Conservation (phyloP, 129 eudicot species). For the sunflower (Helianthus annuus) region HanXRQr2.0-SUNRISE NC_035444.2:104045837-104046336, state of each 20-base stretch:
- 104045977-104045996: no score
- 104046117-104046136: conserved; percentile 56
- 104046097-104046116: conserved; percentile 82
- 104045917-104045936: no score
- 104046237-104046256: conserved; percentile 93
- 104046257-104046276: conserved; percentile 94
- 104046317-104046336: not conserved
- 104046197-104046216: conserved; percentile 32
- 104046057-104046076: conserved; percentile 17
- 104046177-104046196: conserved; percentile 20
- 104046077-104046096: conserved; percentile 56
- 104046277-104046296: conserved; percentile 87
- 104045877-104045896: no score
- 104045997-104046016: no score
- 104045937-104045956: no score
- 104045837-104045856: no score
- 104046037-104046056: conserved; percentile 2
- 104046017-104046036: no score
- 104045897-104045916: no score
- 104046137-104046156: conserved; percentile 53
- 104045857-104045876: no score
- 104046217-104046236: conserved; percentile 80
- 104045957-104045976: not conserved
- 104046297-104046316: conserved; percentile 95
- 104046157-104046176: conserved; percentile 36